Percentiles rank a stretch among this genome's conserved stretches.
These are phyloP conservation scores for Monosporozyma aquatica DNA, from an alignment of 805 yeast genomes.

Conservation along the genomic window DNA sequence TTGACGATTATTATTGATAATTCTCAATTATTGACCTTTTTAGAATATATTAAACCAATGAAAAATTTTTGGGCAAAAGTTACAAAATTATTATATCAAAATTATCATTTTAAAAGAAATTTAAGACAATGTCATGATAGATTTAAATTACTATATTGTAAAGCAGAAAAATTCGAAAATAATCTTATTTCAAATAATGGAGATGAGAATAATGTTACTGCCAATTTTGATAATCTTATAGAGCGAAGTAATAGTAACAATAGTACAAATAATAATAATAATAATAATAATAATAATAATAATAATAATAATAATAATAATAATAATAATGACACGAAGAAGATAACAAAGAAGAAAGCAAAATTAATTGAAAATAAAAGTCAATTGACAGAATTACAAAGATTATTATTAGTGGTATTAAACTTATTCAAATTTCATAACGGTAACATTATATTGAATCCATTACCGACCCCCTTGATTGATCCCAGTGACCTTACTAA, in stretches of 20 bases:
- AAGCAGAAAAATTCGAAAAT: constrained; percentile 10
- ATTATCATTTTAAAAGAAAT: constrained; percentile 17
- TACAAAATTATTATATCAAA: constrained; percentile 14
- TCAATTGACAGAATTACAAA: constrained; percentile 7
- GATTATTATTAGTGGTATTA: constrained; percentile 10
- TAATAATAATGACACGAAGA: background rate
- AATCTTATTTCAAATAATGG: no score
- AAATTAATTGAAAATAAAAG: background rate
- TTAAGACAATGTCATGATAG: constrained; percentile 27
- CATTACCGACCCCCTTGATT: background rate
- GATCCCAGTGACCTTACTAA: background rate
- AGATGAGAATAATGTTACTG: no score
- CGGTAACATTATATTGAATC: constrained; percentile 17
- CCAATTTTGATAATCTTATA: background rate
- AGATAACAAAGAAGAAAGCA: background rate
- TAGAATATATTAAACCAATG: constrained; percentile 26
- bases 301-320: no score
- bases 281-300: no score
- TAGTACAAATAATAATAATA: no score
- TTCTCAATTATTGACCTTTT: constrained; percentile 16
- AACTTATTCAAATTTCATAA: constrained; percentile 14
- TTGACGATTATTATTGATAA: constrained; percentile 13
- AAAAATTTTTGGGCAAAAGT: constrained; percentile 23
- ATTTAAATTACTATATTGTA: constrained; percentile 21
- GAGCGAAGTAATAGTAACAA: background rate